Percentiles rank a stretch among this genome's conserved stretches.
These are phyloP conservation scores for Lactarius trivialis DNA, from an alignment of 768 basidiomycete genomes.

Conservation along the genomic window DNA sequence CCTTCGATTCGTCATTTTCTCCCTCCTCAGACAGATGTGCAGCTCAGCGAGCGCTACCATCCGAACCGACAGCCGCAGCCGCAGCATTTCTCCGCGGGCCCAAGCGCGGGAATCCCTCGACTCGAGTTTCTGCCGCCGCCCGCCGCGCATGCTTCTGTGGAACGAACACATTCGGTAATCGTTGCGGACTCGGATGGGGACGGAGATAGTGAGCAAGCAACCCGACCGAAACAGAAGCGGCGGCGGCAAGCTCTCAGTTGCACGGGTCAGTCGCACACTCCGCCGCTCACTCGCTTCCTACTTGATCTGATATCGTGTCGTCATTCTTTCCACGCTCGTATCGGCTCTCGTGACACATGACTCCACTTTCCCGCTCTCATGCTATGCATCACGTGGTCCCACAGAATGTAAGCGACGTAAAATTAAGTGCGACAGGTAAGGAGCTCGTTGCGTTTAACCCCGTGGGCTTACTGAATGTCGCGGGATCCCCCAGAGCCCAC, in stretches of 20 bases:
- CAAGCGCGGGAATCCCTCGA: constrained; percentile 22
- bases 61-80: constrained; percentile 9
- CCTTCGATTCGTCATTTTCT: constrained; percentile 24
- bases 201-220: constrained; percentile 36
- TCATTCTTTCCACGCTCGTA: constrained; percentile 18
- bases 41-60: constrained; percentile 19
- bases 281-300: constrained; percentile 18
- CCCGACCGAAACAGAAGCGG: constrained; percentile 76
- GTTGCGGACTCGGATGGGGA: constrained; percentile 53
- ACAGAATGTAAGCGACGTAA: constrained; percentile 81
- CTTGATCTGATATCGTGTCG: constrained; percentile 25
- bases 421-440: constrained; percentile 81
- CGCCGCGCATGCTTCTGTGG: constrained; percentile 13
- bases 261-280: constrained; percentile 51
- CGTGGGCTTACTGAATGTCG: constrained; percentile 19
- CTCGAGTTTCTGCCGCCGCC: constrained; percentile 19
- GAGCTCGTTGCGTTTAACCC: constrained; percentile 18
- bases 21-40: constrained; percentile 17
- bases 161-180: constrained; percentile 30
- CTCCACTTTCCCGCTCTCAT: constrained; percentile 26
- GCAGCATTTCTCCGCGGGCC: constrained; percentile 11
- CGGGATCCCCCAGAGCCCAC: constrained; percentile 47
- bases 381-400: constrained; percentile 17
- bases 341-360: constrained; percentile 24
- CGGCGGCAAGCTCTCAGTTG: constrained; percentile 78